Percentiles rank a stretch among this genome's conserved stretches.
These are phyloP conservation scores for Irpex sp. DNA, from an alignment of 1,284 basidiomycete genomes.

Conservation along the genomic window DNA sequence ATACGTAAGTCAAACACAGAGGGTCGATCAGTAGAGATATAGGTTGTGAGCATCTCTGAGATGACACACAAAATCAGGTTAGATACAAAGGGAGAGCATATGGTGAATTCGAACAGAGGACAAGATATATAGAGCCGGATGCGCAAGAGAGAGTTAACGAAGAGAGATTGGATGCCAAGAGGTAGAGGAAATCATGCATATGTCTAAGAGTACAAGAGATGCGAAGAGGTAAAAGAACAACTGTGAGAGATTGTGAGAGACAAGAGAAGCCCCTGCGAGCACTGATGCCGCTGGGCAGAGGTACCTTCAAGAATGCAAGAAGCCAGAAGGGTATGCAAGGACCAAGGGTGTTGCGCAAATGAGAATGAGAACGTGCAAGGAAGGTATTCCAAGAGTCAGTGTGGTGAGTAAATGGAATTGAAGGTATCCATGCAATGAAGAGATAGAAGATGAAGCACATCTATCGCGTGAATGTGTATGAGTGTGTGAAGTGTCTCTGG, in stretches of 20 bases:
- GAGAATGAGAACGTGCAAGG: not conserved
- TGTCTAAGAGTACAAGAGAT: slow-evolving; percentile 1
- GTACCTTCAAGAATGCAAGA: not conserved
- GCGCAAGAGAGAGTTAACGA: not conserved
- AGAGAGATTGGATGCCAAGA: not conserved
- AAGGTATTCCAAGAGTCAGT: not conserved
- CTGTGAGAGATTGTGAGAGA: not conserved
- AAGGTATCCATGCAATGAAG: not conserved
- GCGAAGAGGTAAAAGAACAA: not conserved
- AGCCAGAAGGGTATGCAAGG: not conserved
- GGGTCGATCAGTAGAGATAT: not conserved
- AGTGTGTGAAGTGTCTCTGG: not conserved
- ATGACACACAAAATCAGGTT: not conserved
- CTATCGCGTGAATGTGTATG: not conserved
- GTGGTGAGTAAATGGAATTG: not conserved
- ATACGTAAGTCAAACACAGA: not conserved
- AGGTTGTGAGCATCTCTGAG: not conserved
- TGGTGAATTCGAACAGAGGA: not conserved
- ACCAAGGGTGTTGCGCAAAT: not conserved
- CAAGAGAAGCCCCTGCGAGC: not conserved
- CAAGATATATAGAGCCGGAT: slow-evolving; percentile 1
- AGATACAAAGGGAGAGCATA: not conserved
- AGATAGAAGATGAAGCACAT: not conserved
- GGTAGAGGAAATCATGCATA: not conserved
- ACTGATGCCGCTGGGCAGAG: not conserved